Conservation (phyloP, 805 yeast species). For the Saturnispora gosingensis region DNA sequence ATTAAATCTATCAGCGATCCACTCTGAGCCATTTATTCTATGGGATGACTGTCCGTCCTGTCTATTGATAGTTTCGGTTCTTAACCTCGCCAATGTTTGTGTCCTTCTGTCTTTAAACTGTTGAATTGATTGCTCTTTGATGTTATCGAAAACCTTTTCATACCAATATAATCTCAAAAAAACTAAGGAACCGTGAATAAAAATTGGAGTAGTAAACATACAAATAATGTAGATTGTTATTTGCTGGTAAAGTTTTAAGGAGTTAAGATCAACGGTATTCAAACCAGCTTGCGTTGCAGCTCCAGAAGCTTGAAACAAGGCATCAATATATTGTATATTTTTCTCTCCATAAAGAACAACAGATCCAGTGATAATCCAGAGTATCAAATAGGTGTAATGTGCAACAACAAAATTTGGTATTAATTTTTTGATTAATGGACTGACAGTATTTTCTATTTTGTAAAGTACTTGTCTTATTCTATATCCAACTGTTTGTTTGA, state of each 20-base stretch:
- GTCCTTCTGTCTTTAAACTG: conserved; percentile 79
- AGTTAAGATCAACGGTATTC: conserved; percentile 65
- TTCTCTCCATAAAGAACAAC: conserved; percentile 68
- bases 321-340: conserved; percentile 64
- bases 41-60: conserved; percentile 8
- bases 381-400: conserved; percentile 63
- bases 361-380: conserved; percentile 56
- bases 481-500: conserved; percentile 23
- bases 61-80: conserved; percentile 24
- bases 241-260: conserved; percentile 68
- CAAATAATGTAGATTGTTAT: conserved; percentile 55
- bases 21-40: conserved; percentile 27
- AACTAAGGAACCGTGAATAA: conserved; percentile 71
- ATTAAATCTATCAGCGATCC: conserved; percentile 17
- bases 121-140: conserved; percentile 65
- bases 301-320: conserved; percentile 66
- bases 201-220: conserved; percentile 74
- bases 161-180: conserved; percentile 81
- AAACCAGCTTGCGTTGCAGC: conserved; percentile 88
- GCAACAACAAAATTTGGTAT: conserved; percentile 52
- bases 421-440: conserved; percentile 34
- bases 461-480: conserved; percentile 31
- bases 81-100: conserved; percentile 51
- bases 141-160: conserved; percentile 76
- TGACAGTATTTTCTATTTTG: conserved; percentile 26